phyloP scores from a whole-genome alignment of 208 protist species.

The Crithidia bombi region DNA sequence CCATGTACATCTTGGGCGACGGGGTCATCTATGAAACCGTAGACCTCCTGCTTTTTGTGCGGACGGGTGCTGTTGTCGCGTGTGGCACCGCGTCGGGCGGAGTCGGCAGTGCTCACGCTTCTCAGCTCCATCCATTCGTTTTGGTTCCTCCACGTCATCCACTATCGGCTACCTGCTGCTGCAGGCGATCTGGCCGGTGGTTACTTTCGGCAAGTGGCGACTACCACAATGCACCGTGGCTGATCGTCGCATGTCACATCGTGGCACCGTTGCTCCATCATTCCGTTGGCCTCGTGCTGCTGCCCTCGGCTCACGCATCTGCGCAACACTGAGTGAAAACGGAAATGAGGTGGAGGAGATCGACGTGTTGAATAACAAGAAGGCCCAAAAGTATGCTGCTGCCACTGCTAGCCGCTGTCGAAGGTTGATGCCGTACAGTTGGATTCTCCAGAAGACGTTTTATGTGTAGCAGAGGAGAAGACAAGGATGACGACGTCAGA shows the following conservation, averaged over 20 bases:
- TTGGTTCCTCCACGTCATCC: slow-evolving; percentile 52
- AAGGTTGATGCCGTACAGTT: too few species aligned
- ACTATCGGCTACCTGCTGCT: slow-evolving; percentile 59
- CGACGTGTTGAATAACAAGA: too few species aligned
- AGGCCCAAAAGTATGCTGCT: too few species aligned
- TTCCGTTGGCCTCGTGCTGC: not conserved
- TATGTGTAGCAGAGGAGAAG: too few species aligned
- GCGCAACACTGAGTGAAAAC: slow-evolving; percentile 7
- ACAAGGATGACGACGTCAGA: too few species aligned
- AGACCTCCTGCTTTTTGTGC: slow-evolving; percentile 78
- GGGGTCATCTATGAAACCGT: slow-evolving; percentile 62
- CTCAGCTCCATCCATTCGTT: slow-evolving; percentile 71
- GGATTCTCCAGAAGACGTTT: too few species aligned
- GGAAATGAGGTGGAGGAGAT: not conserved
- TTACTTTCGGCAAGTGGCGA: slow-evolving; percentile 50
- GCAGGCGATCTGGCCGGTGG: slow-evolving; percentile 58
- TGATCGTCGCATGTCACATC: slow-evolving; percentile 27
- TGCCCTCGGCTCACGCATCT: not conserved
- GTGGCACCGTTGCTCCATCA: slow-evolving; percentile 11
- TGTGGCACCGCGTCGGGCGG: slow-evolving; percentile 78
- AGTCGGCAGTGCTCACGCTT: slow-evolving; percentile 79
- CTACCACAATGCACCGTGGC: slow-evolving; percentile 44
- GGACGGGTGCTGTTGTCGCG: slow-evolving; percentile 78
- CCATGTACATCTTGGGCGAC: slow-evolving; percentile 77
- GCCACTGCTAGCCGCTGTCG: too few species aligned